Conservation (phyloP, 2,329 filamentous ascomycete genomes). For the Fusarium ambrosium region DNA sequence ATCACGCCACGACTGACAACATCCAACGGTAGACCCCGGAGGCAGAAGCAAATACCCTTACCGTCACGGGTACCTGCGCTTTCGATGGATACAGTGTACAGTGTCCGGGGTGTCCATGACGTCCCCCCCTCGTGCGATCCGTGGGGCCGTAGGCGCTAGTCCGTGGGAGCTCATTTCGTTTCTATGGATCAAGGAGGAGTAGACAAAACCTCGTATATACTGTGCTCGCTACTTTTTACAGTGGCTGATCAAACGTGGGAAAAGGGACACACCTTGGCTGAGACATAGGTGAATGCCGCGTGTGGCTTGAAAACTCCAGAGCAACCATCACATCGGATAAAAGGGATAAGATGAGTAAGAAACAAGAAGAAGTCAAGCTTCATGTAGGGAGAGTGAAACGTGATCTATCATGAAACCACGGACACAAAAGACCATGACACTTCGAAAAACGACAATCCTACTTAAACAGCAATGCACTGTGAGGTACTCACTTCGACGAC, state of each 20-base stretch:
- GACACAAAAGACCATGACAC: neutral
- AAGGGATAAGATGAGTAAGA: neutral
- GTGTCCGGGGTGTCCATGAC: neutral
- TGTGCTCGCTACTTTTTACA: neutral
- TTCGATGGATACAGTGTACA: neutral
- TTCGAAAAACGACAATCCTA: neutral
- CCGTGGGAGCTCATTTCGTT: constrained; percentile 31
- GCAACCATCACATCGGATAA: neutral
- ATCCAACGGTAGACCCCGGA: neutral
- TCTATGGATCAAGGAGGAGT: neutral
- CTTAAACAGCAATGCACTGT: constrained; percentile 30
- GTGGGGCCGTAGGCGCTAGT: constrained; percentile 10
- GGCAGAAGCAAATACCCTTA: neutral
- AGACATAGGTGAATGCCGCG: neutral
- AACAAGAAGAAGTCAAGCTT: neutral
- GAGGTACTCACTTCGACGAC: constrained; percentile 19
- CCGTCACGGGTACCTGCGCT: constrained; percentile 6
- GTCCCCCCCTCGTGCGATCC: constrained; percentile 31
- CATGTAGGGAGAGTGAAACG: neutral
- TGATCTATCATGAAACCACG: constrained; percentile 1
- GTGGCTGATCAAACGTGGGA: neutral
- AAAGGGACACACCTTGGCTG: neutral
- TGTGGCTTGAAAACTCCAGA: neutral
- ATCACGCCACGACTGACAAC: constrained; percentile 7
- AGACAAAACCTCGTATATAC: neutral